phyloP scores from a whole-genome alignment of 208 protist species.

The Leishmania turanica region DNA sequence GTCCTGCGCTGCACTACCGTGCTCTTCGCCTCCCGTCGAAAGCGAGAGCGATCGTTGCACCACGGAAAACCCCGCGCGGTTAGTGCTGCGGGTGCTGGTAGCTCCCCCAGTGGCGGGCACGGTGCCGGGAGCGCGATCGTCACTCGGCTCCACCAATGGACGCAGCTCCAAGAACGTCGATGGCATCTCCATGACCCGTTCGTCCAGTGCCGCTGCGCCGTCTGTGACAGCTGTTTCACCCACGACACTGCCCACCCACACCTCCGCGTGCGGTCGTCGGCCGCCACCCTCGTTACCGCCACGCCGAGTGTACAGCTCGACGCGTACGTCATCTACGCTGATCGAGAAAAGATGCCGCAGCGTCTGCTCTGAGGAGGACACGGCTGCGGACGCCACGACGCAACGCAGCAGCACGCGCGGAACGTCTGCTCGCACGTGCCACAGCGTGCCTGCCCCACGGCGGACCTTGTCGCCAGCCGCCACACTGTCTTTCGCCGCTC shows the following conservation, averaged over 20 bases:
- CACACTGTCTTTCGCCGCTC: not conserved
- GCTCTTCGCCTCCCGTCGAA: not conserved
- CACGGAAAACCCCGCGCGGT: not conserved
- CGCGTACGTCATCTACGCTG: not conserved
- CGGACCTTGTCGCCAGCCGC: not conserved
- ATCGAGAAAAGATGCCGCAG: constrained; percentile 1
- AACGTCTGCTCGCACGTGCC: constrained; percentile 6
- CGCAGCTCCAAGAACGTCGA: constrained; percentile 7
- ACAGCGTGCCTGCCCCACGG: not conserved
- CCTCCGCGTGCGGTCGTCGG: not conserved
- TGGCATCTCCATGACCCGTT: not conserved
- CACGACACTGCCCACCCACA: not conserved
- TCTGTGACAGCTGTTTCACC: constrained; percentile 8
- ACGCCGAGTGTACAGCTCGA: not conserved
- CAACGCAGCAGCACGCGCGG: constrained; percentile 4
- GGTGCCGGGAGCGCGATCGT: not conserved
- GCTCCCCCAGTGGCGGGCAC: not conserved
- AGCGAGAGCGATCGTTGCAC: constrained; percentile 17
- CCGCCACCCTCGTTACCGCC: not conserved
- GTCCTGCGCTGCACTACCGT: not conserved
- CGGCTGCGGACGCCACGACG: not conserved
- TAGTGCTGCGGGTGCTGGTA: not conserved
- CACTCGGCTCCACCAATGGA: not conserved
- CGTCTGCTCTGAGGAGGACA: not conserved
- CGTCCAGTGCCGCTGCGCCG: not conserved